Evolutionary conservation across 441 rosid genomes (phyloP), one percentile per base, ranked within the genome.

Genomic region (Monsonia emarginata): DNA sequence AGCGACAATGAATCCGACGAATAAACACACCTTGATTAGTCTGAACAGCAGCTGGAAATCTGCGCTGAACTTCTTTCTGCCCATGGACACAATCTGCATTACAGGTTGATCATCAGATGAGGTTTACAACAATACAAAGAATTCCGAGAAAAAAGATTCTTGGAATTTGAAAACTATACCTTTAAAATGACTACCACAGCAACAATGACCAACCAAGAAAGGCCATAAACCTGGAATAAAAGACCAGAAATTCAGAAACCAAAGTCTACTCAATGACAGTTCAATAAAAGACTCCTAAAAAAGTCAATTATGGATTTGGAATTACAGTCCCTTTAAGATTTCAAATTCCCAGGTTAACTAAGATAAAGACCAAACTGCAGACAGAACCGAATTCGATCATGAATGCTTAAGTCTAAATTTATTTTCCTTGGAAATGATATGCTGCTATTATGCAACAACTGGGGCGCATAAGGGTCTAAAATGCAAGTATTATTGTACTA

Each of bases 41-140:
- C 99, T 83, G 86, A 94, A 94, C 94, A 94, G 82, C 36, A 94
- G 86, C 79, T 94, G 99, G 72, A 91, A 94, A 79, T 94, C 99
- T 4, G 96, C 99, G 50, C 97, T 88, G 76, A 94, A 91, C 71
- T 83, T 94, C 88, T 86, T 94, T 76, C 97, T 84, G n/a, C 99
- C 99, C 97, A 88, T 84, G 19, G 97, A 91, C 5, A 89, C 92
- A 42, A 91, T 87, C 96, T 88, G 88, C 81, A 72, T 66, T 59
- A 40, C 31, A 19, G 0, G 40, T 66, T 11, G 34, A 31, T 31
- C 11, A 11, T 61, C n/a, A 64, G 21, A 4, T 36, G 36, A 48
- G 9, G 26, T 14, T 66, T 25, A 46, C 57, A 58, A 21, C 57
- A 34, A 61, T 4, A n/a, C 42, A 2, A 9, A 31, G 22, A 67